Conservation (phyloP, 2,329 filamentous ascomycete species). For the Blastomyces silverae region DNA sequence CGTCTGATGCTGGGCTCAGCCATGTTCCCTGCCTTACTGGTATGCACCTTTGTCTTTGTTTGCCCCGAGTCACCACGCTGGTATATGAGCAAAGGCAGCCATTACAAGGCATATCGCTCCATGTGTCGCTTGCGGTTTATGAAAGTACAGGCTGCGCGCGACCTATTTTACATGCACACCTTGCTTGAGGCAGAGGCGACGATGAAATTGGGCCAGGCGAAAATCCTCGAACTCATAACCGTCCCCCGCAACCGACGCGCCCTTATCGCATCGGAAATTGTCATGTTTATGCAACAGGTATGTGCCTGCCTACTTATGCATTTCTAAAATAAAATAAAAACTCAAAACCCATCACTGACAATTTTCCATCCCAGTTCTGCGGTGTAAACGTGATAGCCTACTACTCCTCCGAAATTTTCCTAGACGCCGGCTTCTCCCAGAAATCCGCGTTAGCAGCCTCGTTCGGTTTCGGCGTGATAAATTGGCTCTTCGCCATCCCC, state of each 20-base stretch:
- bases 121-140: conserved; percentile 41
- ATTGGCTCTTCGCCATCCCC: conserved; percentile 58
- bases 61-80: conserved; percentile 52
- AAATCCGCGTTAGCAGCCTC: conserved; percentile 51
- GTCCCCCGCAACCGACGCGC: conserved; percentile 58
- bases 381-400: conserved; percentile 52
- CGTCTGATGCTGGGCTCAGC: conserved; percentile 63
- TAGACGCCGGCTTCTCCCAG: conserved; percentile 47
- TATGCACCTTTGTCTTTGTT: conserved; percentile 55
- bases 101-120: conserved; percentile 38
- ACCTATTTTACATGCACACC: conserved; percentile 43
- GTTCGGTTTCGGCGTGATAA: conserved; percentile 56
- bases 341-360: neutral
- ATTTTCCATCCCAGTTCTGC: conserved; percentile 36
- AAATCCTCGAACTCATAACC: conserved; percentile 53
- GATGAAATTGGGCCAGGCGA: conserved; percentile 46
- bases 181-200: conserved; percentile 56
- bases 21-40: conserved; percentile 54
- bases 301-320: conserved; percentile 19
- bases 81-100: conserved; percentile 43
- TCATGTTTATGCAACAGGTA: conserved; percentile 62
- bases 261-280: conserved; percentile 54
- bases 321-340: conserved; percentile 15
- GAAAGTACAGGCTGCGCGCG: conserved; percentile 41
- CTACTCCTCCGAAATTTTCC: conserved; percentile 56